Evolutionary conservation across 768 basidiomycete species (phyloP).

Genomic region (Candolleomyces aberdarensis): DNA sequence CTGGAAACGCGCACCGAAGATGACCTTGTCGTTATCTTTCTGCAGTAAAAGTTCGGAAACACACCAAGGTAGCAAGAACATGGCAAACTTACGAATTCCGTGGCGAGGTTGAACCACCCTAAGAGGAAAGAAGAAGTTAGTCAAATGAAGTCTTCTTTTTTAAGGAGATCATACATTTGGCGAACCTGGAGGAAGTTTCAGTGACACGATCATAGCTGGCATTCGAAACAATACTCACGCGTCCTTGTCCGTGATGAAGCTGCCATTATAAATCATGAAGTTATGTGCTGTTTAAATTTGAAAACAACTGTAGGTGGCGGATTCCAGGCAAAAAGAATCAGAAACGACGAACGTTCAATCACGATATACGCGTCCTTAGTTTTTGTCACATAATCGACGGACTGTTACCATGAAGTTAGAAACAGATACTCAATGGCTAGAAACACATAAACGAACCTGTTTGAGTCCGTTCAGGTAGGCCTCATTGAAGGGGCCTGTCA

Average conservation of each 20-base stretch:
- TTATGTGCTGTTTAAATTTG: constrained; percentile 39
- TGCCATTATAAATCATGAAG: constrained; percentile 57
- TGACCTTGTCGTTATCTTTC: constrained; percentile 49
- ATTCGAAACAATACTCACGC: constrained; percentile 11
- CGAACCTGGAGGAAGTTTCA: constrained; percentile 25
- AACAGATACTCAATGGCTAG: not conserved
- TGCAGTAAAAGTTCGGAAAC: constrained; percentile 6
- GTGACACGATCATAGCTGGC: no score
- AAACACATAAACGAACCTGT: constrained; percentile 24
- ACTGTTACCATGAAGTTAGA: constrained; percentile 25
- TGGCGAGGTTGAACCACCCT: constrained; percentile 60
- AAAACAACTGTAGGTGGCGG: no score
- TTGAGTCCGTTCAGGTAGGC: constrained; percentile 52
- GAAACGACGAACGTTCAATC: constrained; percentile 37
- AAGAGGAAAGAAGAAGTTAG: not conserved
- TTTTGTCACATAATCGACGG: constrained; percentile 54
- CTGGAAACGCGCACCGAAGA: constrained; percentile 42
- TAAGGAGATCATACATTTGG: constrained; percentile 36
- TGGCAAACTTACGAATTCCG: constrained; percentile 43
- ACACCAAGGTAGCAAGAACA: not conserved
- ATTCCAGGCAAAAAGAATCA: not conserved
- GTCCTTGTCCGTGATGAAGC: constrained; percentile 45
- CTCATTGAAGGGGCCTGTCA: constrained; percentile 50
- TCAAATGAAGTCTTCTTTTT: not conserved
- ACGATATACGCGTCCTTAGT: constrained; percentile 54